phyloP scores from a whole-genome alignment of 108 stramenopile genomes.

The Craspedostauros australis region DNA sequence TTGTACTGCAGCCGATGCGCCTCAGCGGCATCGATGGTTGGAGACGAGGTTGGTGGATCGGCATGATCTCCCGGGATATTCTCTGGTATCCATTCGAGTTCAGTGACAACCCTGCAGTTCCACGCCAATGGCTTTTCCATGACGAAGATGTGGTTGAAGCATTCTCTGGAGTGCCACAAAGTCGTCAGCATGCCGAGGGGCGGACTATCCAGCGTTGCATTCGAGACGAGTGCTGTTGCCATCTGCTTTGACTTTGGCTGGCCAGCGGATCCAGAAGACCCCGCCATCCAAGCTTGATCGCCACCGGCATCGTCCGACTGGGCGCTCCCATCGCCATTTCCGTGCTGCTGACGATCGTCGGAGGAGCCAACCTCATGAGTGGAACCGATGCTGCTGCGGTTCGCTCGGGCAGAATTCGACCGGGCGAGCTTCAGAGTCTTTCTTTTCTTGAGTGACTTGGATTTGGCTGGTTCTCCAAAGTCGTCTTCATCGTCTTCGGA shows the following conservation, averaged over 20 bases:
- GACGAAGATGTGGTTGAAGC: constrained; percentile 64
- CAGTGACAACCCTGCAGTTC: constrained; percentile 51
- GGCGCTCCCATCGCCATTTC: constrained; percentile 7
- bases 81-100: constrained; percentile 36
- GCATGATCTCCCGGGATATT: not conserved
- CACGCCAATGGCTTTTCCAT: constrained; percentile 77
- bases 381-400: not conserved
- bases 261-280: not conserved
- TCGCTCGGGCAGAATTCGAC: not conserved
- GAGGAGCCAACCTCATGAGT: not conserved
- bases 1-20: constrained; percentile 45
- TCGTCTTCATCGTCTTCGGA: not conserved
- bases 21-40: constrained; percentile 22
- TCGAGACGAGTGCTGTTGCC: not conserved
- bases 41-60: constrained; percentile 1
- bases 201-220: constrained; percentile 51
- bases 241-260: not conserved
- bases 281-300: not conserved
- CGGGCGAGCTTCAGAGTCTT: too few relatives aligned
- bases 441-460: too few relatives aligned
- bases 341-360: not conserved
- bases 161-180: constrained; percentile 81
- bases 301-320: not conserved
- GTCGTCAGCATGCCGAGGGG: constrained; percentile 55
- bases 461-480: not conserved